Percentiles rank a stretch among this genome's conserved stretches.
These are phyloP conservation scores for Phytophthora ohioensis DNA, from an alignment of 352 stramenopile species.

Conservation along the genomic window DNA sequence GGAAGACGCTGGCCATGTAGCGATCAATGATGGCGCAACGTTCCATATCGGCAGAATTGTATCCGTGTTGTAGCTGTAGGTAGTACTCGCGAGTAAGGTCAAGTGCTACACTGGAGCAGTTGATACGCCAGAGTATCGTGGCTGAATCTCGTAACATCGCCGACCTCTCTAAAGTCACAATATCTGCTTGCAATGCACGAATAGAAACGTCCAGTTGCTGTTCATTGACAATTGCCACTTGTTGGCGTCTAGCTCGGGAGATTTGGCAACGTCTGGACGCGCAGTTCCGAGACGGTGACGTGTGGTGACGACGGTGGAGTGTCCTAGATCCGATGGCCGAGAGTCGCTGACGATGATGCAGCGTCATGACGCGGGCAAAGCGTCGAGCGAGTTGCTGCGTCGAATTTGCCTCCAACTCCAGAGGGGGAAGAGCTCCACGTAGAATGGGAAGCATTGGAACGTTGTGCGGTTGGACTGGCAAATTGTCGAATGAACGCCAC, in stretches of 20 bases:
- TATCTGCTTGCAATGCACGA: conserved; percentile 35
- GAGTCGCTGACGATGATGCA: conserved; percentile 35
- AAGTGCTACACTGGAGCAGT: conserved; percentile 48
- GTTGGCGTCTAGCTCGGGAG: not conserved
- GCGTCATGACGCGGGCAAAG: conserved; percentile 36
- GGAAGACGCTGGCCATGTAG: conserved; percentile 48
- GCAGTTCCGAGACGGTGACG: conserved; percentile 39
- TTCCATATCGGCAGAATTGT: conserved; percentile 32
- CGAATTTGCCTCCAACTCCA: not conserved
- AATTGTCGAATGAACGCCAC: not conserved
- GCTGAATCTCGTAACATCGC: conserved; percentile 46
- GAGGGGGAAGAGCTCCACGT: not conserved
- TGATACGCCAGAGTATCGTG: conserved; percentile 46
- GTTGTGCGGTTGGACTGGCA: not conserved
- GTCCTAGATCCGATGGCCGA: not conserved
- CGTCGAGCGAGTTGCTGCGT: conserved; percentile 35
- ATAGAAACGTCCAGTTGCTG: conserved; percentile 41
- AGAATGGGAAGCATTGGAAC: not conserved
- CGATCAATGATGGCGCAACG: conserved; percentile 8
- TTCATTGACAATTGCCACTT: not conserved
- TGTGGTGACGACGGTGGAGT: too few relatives aligned
- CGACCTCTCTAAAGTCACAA: conserved; percentile 47
- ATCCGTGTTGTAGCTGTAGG: conserved; percentile 49
- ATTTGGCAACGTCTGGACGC: conserved; percentile 25
- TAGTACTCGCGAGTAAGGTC: conserved; percentile 54